Conservation (phyloP, 257 asterid species). For the Coffea canephora region DNA sequence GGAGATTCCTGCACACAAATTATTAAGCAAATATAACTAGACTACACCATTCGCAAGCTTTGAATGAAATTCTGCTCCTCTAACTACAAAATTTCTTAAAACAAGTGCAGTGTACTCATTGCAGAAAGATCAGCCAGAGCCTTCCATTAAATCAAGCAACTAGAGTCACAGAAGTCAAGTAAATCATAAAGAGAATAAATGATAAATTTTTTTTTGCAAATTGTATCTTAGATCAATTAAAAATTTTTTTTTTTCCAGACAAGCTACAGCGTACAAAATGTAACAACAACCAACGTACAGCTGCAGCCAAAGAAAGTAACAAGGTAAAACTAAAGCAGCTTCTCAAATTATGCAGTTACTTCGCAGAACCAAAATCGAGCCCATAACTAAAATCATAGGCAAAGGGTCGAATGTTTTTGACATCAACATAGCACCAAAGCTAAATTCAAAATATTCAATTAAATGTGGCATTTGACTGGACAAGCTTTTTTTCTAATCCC, state of each 20-base stretch:
- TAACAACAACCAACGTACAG: not conserved
- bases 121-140: not conserved
- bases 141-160: constrained; percentile 4
- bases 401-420: not conserved
- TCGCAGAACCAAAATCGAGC: not conserved
- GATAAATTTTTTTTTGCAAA: not conserved
- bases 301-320: not conserved
- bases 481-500: not conserved
- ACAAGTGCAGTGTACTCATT: not conserved
- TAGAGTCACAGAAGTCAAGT: not conserved
- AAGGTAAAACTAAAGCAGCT: not conserved
- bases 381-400: not conserved
- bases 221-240: not conserved
- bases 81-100: too few relatives aligned
- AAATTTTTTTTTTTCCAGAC: not conserved
- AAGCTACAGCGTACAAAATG: not conserved
- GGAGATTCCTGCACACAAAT: not conserved
- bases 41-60: not conserved
- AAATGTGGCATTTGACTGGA: not conserved
- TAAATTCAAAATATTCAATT: not conserved
- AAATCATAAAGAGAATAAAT: not conserved
- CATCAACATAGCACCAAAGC: not conserved
- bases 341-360: not conserved
- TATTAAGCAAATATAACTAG: constrained; percentile 1
- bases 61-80: not conserved